phyloP scores from a whole-genome alignment of 192 early-diverging fungal species.

The Gigaspora rosea region DNA sequence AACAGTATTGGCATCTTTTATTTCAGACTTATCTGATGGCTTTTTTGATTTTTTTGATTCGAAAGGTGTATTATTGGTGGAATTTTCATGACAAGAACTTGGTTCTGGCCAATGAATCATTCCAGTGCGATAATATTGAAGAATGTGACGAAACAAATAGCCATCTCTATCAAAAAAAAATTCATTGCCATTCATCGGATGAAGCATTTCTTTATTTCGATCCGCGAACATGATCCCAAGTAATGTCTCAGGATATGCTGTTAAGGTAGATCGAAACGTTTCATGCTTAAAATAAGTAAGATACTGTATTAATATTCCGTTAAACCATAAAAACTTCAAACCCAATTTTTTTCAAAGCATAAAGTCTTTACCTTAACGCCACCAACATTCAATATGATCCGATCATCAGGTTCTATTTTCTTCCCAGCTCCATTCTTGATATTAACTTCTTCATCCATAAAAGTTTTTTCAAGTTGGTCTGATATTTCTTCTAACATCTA shows the following conservation, averaged over 20 bases:
- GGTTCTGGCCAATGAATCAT: slow-evolving; percentile 18
- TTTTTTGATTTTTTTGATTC: neutral
- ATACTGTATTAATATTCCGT: neutral
- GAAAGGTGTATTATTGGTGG: neutral
- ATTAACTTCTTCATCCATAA: neutral
- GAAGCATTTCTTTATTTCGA: slow-evolving; percentile 15
- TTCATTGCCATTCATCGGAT: slow-evolving; percentile 20
- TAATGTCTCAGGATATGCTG: slow-evolving; percentile 24
- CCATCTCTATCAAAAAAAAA: slow-evolving; percentile 33
- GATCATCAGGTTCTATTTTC: neutral
- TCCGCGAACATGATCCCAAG: slow-evolving; percentile 26
- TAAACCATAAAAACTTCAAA: neutral
- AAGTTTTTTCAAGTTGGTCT: slow-evolving; percentile 8
- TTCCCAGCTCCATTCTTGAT: neutral
- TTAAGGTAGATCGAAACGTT: slow-evolving; percentile 10
- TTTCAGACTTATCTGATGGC: neutral
- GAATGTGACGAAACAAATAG: slow-evolving; percentile 14
- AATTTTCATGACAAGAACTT: neutral
- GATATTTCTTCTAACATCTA: no score
- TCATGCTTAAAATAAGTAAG: neutral
- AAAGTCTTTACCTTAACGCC: slow-evolving; percentile 3
- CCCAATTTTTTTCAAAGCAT: neutral
- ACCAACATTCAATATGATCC: slow-evolving; percentile 21
- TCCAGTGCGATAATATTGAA: slow-evolving; percentile 30
- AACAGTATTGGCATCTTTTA: neutral